Percentiles rank a stretch among this genome's conserved stretches.
Conservation (phyloP, 2,329 filamentous ascomycete genomes). For the Emmonsiellopsis sp. region DNA sequence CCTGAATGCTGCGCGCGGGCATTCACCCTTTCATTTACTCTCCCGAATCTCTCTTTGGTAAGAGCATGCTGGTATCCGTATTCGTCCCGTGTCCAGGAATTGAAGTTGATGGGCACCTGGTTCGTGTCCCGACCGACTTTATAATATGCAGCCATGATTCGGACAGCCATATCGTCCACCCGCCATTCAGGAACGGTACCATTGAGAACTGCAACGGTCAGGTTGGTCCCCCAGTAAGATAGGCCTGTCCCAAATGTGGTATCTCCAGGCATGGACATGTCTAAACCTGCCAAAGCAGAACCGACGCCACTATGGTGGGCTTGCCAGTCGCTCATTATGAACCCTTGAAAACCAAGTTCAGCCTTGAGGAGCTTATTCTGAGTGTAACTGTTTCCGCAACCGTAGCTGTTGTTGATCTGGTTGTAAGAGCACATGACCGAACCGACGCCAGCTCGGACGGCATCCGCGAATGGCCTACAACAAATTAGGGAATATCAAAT, state of each 20-base stretch:
- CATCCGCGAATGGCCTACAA: conserved; percentile 56
- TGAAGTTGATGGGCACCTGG: conserved; percentile 64
- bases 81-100: conserved; percentile 74
- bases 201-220: conserved; percentile 81
- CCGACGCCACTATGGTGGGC: conserved; percentile 65
- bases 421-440: conserved; percentile 67
- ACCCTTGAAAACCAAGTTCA: conserved; percentile 69
- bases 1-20: conserved; percentile 66
- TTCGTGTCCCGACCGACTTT: conserved; percentile 49
- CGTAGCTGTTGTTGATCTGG: conserved; percentile 60
- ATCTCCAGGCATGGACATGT: conserved; percentile 83
- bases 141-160: conserved; percentile 62
- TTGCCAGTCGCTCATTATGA: conserved; percentile 63
- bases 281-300: conserved; percentile 59
- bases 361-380: conserved; percentile 57
- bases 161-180: conserved; percentile 82
- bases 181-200: conserved; percentile 81
- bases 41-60: conserved; percentile 52
- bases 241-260: conserved; percentile 62
- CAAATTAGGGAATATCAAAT: conserved; percentile 2
- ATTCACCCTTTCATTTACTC: conserved; percentile 74
- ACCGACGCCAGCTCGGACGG: conserved; percentile 56
- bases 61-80: conserved; percentile 59
- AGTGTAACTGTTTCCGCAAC: conserved; percentile 54
- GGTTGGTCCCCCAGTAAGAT: conserved; percentile 76